Evolutionary conservation across 2,329 filamentous ascomycete species (phyloP).

Genomic region (Chaetomiaceae sp.): DNA sequence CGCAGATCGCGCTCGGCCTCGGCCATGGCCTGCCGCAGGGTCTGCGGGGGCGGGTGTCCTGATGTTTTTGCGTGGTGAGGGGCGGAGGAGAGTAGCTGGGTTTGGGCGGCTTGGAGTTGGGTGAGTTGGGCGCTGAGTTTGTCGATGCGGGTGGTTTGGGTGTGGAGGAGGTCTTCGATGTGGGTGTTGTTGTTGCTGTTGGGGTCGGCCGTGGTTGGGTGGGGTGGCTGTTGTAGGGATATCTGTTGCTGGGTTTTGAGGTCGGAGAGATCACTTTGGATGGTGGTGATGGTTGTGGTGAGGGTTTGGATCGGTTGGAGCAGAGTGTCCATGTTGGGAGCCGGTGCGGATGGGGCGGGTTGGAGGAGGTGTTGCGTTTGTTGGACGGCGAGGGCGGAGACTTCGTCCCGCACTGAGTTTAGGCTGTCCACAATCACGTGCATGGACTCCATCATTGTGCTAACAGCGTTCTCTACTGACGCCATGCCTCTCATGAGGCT

Average conservation of each 20-base stretch:
- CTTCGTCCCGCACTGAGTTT: slow-evolving; percentile 12
- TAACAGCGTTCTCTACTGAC: slow-evolving; percentile 9
- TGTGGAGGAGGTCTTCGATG: slow-evolving; percentile 11
- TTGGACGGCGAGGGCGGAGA: slow-evolving; percentile 1
- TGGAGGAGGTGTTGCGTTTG: not conserved
- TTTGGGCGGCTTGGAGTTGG: no score
- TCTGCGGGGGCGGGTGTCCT: slow-evolving; percentile 6
- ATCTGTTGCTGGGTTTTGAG: slow-evolving; percentile 12
- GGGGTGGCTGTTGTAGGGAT: not conserved
- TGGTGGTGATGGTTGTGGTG: not conserved
- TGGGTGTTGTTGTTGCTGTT: not conserved
- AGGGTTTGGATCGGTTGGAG: slow-evolving; percentile 14
- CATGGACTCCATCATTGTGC: slow-evolving; percentile 22
- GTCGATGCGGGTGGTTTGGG: slow-evolving; percentile 16
- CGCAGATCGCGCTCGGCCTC: slow-evolving; percentile 19
- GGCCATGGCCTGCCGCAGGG: slow-evolving; percentile 17
- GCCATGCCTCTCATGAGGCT: slow-evolving; percentile 9
- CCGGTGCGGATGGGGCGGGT: not conserved
- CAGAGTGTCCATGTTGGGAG: slow-evolving; percentile 1
- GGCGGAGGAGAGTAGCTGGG: not conserved
- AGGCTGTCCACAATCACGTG: slow-evolving; percentile 19
- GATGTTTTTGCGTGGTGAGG: no score
- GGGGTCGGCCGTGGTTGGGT: not conserved
- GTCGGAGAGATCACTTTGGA: slow-evolving; percentile 14
- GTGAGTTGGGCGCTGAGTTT: slow-evolving; percentile 9